Conservation (phyloP, 2,329 filamentous ascomycete genomes). For the Elsinoe australis region DNA sequence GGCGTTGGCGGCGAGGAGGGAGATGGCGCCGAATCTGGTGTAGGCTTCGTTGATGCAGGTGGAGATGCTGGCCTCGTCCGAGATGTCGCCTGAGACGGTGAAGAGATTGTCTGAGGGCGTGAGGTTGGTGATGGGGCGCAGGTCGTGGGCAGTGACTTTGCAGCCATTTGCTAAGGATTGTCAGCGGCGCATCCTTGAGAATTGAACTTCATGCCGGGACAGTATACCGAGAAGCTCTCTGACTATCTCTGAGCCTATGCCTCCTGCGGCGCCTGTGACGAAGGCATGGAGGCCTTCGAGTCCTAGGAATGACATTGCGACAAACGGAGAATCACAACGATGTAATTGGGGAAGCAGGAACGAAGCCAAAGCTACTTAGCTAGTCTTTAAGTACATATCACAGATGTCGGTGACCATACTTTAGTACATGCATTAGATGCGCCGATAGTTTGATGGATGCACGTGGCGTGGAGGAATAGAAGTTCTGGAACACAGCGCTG, state of each 20-base stretch:
- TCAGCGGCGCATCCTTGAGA: too few relatives aligned
- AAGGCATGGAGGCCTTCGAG: constrained; percentile 47
- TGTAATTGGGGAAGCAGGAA: too few relatives aligned
- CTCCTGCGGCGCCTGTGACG: constrained; percentile 47
- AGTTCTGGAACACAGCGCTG: constrained; percentile 4
- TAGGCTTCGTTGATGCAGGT: constrained; percentile 37
- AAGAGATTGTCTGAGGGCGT: constrained; percentile 33
- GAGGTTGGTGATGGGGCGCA: constrained; percentile 31
- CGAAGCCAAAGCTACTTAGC: neutral
- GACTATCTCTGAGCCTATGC: constrained; percentile 45
- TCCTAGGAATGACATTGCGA: constrained; percentile 38
- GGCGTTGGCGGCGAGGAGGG: constrained; percentile 48
- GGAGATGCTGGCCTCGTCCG: constrained; percentile 40
- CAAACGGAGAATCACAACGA: too few relatives aligned
- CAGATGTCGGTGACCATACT: neutral
- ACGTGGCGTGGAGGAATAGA: constrained; percentile 2
- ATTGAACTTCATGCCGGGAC: too few relatives aligned
- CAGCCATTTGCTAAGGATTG: constrained; percentile 42
- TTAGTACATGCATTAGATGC: constrained; percentile 4
- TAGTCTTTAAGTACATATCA: neutral
- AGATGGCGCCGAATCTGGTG: constrained; percentile 42
- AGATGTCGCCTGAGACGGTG: constrained; percentile 42
- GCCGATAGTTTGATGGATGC: constrained; percentile 2
- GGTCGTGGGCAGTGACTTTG: constrained; percentile 48
- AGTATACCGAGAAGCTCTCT: constrained; percentile 49